Evolutionary conservation across 2,329 filamentous ascomycete genomes (phyloP), one percentile per base, ranked within the genome.

Genomic region (Microcyclosporella mali): DNA sequence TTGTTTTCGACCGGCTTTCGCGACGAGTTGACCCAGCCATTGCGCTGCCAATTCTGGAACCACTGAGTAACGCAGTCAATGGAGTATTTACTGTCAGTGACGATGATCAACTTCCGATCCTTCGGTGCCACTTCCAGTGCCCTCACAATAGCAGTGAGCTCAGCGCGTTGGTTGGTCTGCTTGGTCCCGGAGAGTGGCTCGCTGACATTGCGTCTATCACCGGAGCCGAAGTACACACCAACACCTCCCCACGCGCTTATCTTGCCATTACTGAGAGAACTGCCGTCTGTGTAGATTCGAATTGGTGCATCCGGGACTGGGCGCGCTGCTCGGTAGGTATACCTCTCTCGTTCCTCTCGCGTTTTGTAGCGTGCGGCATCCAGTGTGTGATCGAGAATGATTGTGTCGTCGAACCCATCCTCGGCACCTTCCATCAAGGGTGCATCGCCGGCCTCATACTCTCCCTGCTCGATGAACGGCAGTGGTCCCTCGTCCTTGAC

Each of bases 131-230:
- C 77, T 58, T 95, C 81, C 16, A 97, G 73, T 1, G 89, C 89
- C 44, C 89, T 84, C 21, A 86, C 72, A 50, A 97, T 84, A 6
- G 88, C 92, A 17, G 85, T 89, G 45, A 98, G 72, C 68, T 98
- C 92, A n/a, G 90, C 92, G 2, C 92, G 85, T 64, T 97, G 88
- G 62, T 98, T 98, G 1, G 92, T 97, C 66, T 97, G 92, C 8
- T 74, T 72, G 12, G 75, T 71, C 38, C 88, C 88, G 39, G 73
- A 67, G 2, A 95, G 76, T 3, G 81, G 79, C 65, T 94, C 88
- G 10, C 85, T 86, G 17, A 94, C 67, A 57, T 85, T 85, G 28
- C 60, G 58, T 31, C 45, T 50, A 39, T 65, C 77, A 14, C 68
- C 67, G 3, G 75, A 74, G 4, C 79, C 79, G 61, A 83, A 83